Evolutionary conservation across 176 grass and related monocot genomes (phyloP), one percentile per base, ranked within the genome.

Genomic region (Cocos nucifera): DNA sequence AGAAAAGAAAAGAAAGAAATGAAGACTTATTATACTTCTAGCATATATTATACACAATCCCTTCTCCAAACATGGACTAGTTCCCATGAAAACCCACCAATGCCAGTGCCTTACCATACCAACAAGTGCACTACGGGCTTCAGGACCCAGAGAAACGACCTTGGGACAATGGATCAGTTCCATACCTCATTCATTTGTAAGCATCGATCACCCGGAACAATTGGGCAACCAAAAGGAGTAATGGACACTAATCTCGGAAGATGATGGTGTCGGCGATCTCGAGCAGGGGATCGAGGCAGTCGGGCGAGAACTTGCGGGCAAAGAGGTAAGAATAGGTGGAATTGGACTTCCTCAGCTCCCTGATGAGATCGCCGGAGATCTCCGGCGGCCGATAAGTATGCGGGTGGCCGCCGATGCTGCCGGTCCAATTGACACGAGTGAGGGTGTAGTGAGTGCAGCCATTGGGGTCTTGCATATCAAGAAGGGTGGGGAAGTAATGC

Each of bases 401-500:
- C 1, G 92, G 92, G 62, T 97, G 92, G 9, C 87, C 92, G 0
- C 32, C 66, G 58, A 88, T 48, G 0, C 75, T 75, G 28, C 83
- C 87, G 0, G 92, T 97, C 92, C 92, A 97, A 59, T 97, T 97
- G 18, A 97, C 92, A 25, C 84, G 80, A 0, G 92, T 97, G 4
- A 97, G 83, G 0, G 92, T 91, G 71, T 88, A 97, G 21, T 77
- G 78, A n/a, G 77, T 80, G 72, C 78, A 85, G 0, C 92, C 87
- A 0, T 57, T 61, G 1, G 92, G 87, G 69, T 97, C 92, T 84
- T 82, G 81, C 92, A 97, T 88, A 53, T 88, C 87, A 22, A 97
- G 82, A 70, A 97, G 77, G 49, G 84, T 91, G 0, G 92, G 92
- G 73, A 97, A 97, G 80, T 97, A 97, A 51, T 97, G 92, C 73